Conservation (phyloP, 139 green algal genomes). For the Chlamydomonas sp. region DNA sequence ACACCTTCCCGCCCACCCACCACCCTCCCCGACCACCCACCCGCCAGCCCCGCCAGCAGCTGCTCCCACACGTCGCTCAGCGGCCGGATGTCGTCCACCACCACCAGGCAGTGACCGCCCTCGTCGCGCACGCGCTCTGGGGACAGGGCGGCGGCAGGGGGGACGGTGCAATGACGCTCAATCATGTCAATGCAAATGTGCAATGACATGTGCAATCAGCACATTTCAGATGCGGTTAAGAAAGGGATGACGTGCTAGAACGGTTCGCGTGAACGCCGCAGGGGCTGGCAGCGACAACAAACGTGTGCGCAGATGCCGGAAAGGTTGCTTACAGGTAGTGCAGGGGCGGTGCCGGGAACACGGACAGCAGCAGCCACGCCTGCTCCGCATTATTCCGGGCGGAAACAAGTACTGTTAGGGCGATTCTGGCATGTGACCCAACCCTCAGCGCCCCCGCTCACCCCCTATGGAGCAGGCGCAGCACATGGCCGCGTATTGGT, state of each 20-base stretch:
- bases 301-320: too few relatives aligned
- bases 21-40: background rate
- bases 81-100: constrained; percentile 77
- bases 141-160: constrained; percentile 7
- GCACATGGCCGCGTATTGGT: constrained; percentile 80
- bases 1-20: background rate
- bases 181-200: background rate
- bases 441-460: constrained; percentile 5
- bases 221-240: too few relatives aligned
- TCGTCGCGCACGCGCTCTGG: constrained; percentile 76
- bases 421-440: too few relatives aligned
- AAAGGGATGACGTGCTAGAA: too few relatives aligned
- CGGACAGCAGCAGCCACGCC: too few relatives aligned
- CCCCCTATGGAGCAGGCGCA: constrained; percentile 67
- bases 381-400: too few relatives aligned
- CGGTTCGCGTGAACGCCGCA: too few relatives aligned
- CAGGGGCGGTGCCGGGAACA: too few relatives aligned
- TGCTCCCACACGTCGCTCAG: constrained; percentile 66
- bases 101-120: constrained; percentile 81
- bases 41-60: constrained; percentile 39
- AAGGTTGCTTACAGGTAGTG: too few relatives aligned
- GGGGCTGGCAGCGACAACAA: too few relatives aligned
- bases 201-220: background rate
- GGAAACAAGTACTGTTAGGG: too few relatives aligned
- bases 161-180: background rate